Conservation (phyloP, 2,329 filamentous ascomycete genomes). For the Trichoderma sp. region DNA sequence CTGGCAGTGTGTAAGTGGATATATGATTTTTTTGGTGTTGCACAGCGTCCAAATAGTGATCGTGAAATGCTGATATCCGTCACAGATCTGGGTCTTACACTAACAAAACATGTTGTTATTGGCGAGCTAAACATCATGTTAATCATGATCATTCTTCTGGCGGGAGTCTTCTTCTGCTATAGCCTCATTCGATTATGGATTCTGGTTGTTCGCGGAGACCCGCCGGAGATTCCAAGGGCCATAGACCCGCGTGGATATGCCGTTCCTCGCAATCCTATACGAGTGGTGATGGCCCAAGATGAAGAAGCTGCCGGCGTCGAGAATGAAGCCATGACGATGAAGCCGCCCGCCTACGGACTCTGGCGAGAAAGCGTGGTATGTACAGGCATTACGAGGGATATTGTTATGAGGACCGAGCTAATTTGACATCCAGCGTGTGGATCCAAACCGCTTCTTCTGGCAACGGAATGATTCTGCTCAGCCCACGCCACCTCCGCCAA, state of each 20-base stretch:
- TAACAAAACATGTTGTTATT: constrained; percentile 60
- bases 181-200: constrained; percentile 71
- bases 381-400: constrained; percentile 25
- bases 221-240: constrained; percentile 34
- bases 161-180: constrained; percentile 78
- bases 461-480: constrained; percentile 55
- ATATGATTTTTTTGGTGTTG: neutral
- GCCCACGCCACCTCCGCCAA: constrained; percentile 25
- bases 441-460: constrained; percentile 81
- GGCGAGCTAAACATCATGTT: constrained; percentile 77
- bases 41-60: neutral
- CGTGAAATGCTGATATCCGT: neutral
- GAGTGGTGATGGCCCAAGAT: constrained; percentile 70
- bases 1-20: constrained; percentile 62
- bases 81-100: constrained; percentile 68
- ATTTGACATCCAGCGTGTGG: constrained; percentile 55
- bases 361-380: constrained; percentile 80
- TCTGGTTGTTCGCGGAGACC: constrained; percentile 52
- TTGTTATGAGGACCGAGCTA: neutral
- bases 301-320: constrained; percentile 63
- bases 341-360: constrained; percentile 80
- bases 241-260: constrained; percentile 62
- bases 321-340: constrained; percentile 53
- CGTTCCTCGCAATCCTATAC: constrained; percentile 70
- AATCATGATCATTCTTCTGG: constrained; percentile 71